Base-by-base conservation (phyloP, 192 early-diverging fungal genomes). In the Coemansia sp. region DNA sequence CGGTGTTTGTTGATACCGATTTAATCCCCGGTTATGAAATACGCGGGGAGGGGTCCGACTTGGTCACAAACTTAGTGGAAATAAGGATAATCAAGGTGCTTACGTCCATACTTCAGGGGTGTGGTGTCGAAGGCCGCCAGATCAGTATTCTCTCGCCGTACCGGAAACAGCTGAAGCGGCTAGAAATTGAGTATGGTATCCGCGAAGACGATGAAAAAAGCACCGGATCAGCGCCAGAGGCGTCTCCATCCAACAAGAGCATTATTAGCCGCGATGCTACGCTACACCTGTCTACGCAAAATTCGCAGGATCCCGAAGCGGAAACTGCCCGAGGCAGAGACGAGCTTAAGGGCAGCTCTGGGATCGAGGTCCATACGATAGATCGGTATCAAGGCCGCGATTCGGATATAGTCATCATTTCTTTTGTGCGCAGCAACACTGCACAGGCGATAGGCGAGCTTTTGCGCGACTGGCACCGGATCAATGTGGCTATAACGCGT, bases 301-400 rank as follows among this genome's bases (percentile, higher is more conserved):
- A 8, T 2, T 7, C 15, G 7, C 9, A 1, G 0, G n/a, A 56
- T 5, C 20, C 26, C 28, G 40, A n/a, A 28, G 15, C 16, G 37
- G 20, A 62, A 4, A 45, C 28, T 37, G 43, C 26, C 31, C 31
- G 34, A 51, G 21, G 46, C 21, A n/a, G 26, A n/a, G 13, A 43
- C 42, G 45, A 18, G 4, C 2, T 46, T 48, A 3, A 26, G 8
- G 16, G 28, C 4, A 20, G 8, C 67, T 40, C 46, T 25, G 68
- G 80, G 15, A 59, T 97, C 10, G 94, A 96, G 58, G 74, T 93
- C 52, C 86, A 88, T 21, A 99, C 96, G 4, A 88, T 99, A 31
- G 96, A 99, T 78, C 87, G 89, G 59, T 96, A 89, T 72, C 96
- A 99, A 75, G 96, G 96, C 30, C 87, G 92, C 16, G 96, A 99